Base-by-base conservation (phyloP, 2,329 filamentous ascomycete species). In the Sodiomyces alkalinus region DNA sequence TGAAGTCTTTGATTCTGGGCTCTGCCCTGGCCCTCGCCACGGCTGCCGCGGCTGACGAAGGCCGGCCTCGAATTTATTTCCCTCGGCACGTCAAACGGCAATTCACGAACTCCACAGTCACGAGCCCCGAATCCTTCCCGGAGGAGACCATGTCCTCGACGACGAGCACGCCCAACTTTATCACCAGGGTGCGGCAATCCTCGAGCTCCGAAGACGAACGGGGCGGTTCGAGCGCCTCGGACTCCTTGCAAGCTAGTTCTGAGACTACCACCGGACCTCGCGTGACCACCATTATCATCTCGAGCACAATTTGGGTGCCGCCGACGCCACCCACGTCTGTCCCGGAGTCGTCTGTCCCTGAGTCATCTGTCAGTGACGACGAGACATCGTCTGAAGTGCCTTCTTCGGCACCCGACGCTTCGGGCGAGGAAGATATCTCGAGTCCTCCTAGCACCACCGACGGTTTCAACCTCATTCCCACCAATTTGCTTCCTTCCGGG, bases 61-160 rank as follows among this genome's bases (percentile, higher is more conserved):
- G 60, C 19, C 51, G 53, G 35, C 65, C 66, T 12, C 60, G 56
- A 43, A 66, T 69, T 41, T 73, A 71, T 45, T 72, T 64, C 36
- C 68, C 68, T 9, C 56, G 62, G 31, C 56, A 68, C 23, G 53
- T 73, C 41, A 71, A 63, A 50, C 58, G 66, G 30, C 53, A 63
- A 33, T 53, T 59, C 29, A 40, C 41, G 34, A 65, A 66, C 41
- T 46, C 44, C 10, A 60, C 58, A n/a, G 43, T 46, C 34, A 53
- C 53, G 22, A 44, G 44, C 28, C 30, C 40, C 17, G 40, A 37
- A 12, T 33, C 40, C 2, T 40, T 43, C 27, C 40, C 43, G n/a
- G 28, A 44, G 22, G 39, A 40, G 22, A 37, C 43, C 21, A 39
- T 39, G 3, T 16, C 28, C 12, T 33, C 33, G 27, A 20, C 31